Conservation (phyloP, 2,329 filamentous ascomycete species). For the Aspergillus hortae region DNA sequence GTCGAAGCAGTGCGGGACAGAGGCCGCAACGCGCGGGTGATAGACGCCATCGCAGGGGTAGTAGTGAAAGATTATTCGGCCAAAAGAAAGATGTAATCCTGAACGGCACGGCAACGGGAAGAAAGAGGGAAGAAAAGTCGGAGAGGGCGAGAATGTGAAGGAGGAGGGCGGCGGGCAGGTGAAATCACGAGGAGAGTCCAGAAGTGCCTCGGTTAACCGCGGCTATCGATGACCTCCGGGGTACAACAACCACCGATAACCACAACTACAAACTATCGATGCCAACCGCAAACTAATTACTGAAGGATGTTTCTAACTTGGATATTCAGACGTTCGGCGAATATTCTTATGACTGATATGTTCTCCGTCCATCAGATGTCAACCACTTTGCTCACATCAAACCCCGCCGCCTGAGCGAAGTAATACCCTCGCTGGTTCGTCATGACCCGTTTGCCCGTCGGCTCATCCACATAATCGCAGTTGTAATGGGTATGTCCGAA, state of each 20-base stretch:
- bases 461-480: conserved; percentile 35
- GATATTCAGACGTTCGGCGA: too few species aligned
- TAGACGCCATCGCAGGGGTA: conserved; percentile 43
- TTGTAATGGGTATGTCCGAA: conserved; percentile 51
- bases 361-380: conserved; percentile 6
- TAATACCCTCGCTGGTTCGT: conserved; percentile 43
- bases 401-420: conserved; percentile 36
- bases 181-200: conserved; percentile 7
- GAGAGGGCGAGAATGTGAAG: conserved; percentile 6
- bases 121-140: neutral
- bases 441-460: conserved; percentile 32
- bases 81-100: conserved; percentile 4
- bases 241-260: neutral
- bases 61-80: conserved; percentile 4
- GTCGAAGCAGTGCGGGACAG: conserved; percentile 36
- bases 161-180: conserved; percentile 1
- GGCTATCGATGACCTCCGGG: conserved; percentile 3
- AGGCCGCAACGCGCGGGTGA: conserved; percentile 46
- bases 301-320: too few species aligned
- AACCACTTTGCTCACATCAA: conserved; percentile 29
- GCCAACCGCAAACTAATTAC: too few species aligned
- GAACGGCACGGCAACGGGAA: neutral
- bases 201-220: conserved; percentile 19
- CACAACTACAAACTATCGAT: neutral
- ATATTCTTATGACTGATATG: too few species aligned